Evolutionary conservation across 495 filamentous ascomycete genomes (phyloP), one percentile per base, ranked within the genome.

Genomic region (Chlorociboria aeruginascens): DNA sequence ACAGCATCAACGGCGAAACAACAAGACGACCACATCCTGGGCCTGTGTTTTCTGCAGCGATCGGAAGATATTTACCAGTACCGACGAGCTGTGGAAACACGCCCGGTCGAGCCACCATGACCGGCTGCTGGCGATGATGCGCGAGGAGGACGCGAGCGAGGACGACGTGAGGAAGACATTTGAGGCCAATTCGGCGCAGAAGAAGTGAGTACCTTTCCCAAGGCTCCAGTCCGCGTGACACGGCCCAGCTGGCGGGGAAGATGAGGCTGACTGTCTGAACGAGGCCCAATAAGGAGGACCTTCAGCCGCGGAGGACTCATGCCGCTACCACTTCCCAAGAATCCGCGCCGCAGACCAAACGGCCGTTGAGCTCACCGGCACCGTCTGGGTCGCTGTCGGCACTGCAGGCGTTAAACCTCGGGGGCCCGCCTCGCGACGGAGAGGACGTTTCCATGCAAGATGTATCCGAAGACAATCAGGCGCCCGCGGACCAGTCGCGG

Each of bases 391-490:
- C 49, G n/a, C 7, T 52, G 8, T 41, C 52, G 4, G 41, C 25
- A 28, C 12, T 49, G 3, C 40, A 49, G 4, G 44, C 31, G 0
- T 20, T 35, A 6, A 45, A 46, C 32, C 16, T 46, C 2, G 28
- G 28, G 29, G 39, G 25, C 3, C 51, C 45, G 0, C 34, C 37
- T 34, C 17, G 40, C 8, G 13, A 28, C 4, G 30, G 35, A 9
- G 42, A 47, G 8, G 51, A 54, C 32, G 36, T 49, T 10, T 1
- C 14, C 25, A 53, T 53, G 51, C 11, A 40, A 40, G 43, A 54
- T 43, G n/a, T 37, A 12, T 41, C 41, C 10, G 46, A 43, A 6
- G 43, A 50, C 36, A 41, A 41, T 20, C 50, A 43, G 35, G 16
- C 17, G 0, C 1, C 4, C 20, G 1, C 20, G 1, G 20, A 25